phyloP scores from a whole-genome alignment of 768 basidiomycete genomes.

The Ephemerocybe angulata region DNA sequence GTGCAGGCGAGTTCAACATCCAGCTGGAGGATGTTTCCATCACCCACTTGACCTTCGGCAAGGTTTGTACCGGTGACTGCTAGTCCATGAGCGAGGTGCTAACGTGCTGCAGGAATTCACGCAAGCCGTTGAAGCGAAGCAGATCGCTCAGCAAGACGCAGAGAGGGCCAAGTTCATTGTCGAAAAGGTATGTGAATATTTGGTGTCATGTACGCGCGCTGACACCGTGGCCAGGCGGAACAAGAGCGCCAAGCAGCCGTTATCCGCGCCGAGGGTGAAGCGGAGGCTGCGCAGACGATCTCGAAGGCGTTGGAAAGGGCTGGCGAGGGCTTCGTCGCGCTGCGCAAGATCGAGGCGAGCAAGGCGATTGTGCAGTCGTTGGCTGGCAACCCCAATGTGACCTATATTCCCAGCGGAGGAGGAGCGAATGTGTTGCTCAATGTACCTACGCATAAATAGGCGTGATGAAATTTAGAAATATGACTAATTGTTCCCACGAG shows the following conservation, averaged over 20 bases:
- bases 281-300: slow-evolving; percentile 93
- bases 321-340: slow-evolving; percentile 91
- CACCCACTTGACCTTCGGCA: slow-evolving; percentile 85
- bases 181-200: slow-evolving; percentile 66
- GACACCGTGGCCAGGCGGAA: slow-evolving; percentile 64
- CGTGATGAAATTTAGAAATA: slow-evolving; percentile 15
- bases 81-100: neutral
- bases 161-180: slow-evolving; percentile 99
- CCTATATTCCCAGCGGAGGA: slow-evolving; percentile 79
- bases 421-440: slow-evolving; percentile 69
- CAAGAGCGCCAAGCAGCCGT: slow-evolving; percentile 99
- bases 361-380: slow-evolving; percentile 94
- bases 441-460: slow-evolving; percentile 59
- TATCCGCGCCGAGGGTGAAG: slow-evolving; percentile 97
- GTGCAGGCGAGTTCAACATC: slow-evolving; percentile 96
- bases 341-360: slow-evolving; percentile 96
- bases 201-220: neutral
- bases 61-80: slow-evolving; percentile 39
- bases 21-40: slow-evolving; percentile 96
- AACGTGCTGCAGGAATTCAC: slow-evolving; percentile 69
- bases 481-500: slow-evolving; percentile 40
- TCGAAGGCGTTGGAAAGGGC: slow-evolving; percentile 88
- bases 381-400: slow-evolving; percentile 75
- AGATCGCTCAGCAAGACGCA: slow-evolving; percentile 99
- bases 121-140: slow-evolving; percentile 99